Evolutionary conservation across 306 rosid species (phyloP), one percentile per base, ranked within the genome.

Genomic region (Aeschynomene evenia): DNA sequence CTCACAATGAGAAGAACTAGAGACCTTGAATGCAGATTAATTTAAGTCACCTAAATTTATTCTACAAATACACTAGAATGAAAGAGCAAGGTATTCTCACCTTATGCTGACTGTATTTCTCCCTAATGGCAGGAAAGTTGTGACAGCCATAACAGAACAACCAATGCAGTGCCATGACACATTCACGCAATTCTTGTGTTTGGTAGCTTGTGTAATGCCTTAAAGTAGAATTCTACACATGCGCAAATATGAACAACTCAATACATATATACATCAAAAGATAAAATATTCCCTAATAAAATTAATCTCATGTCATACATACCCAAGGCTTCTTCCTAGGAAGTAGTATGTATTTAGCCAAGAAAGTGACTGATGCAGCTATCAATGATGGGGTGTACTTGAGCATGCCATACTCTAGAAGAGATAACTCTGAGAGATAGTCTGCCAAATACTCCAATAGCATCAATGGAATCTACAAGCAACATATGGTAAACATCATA

Each of bases 81-180:
- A 50, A 53, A 66, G 52, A 53, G 7, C 0, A 11, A 40, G 76
- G 20, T 28, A 53, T 55, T 63, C 72, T 66, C 65, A 87, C 89
- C 87, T 81, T 83, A 75, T 89, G 93, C 21, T 89, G 87, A 79
- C 89, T 77, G 77, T 89, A 89, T 82, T 87, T 89, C 80, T 81
- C 86, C 71, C 84, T 72, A 54, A 85, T 65, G 67, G 96, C 90
- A 20, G 84, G 82, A 28, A 82, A 82, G 66, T 72, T 45, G 33
- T 76, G 37, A 48, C 68, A 21, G 72, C 86, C 80, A 45, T 54
- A 16, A 48, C 82, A 23, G 72, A 79, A 82, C 76, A 88, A 73
- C 59, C 45, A 74, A 76, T 80, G 86, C 69, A 86, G 70, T 31
- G 51, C 82, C 77, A 62, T 82, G 43, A 84, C 89, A 58, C 96